Percentiles rank a stretch among this genome's conserved stretches.
Conservation (phyloP, 495 filamentous ascomycete species). For the Hyphodiscus hymeniophilus region DNA sequence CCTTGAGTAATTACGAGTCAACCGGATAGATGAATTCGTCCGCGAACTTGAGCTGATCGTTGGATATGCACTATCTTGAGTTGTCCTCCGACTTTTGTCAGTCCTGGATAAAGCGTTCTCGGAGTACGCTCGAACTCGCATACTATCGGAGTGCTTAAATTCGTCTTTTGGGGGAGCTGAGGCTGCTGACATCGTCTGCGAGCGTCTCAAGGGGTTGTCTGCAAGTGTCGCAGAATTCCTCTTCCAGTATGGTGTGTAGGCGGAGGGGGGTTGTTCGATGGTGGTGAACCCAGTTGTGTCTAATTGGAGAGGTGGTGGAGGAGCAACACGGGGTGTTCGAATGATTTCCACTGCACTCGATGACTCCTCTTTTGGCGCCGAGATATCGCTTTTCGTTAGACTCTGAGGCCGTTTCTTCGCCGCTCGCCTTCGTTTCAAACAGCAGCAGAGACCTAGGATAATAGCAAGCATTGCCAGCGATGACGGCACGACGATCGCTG, state of each 20-base stretch:
- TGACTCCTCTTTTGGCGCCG: conserved; percentile 1
- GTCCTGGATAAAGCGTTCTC: conserved; percentile 11
- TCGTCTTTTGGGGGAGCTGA: background rate
- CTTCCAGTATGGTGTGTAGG: background rate
- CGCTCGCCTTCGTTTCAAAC: background rate
- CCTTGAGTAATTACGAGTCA: conserved; percentile 16
- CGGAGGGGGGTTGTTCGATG: background rate
- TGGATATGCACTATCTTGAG: conserved; percentile 6
- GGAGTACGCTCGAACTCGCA: conserved; percentile 7
- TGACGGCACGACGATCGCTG: conserved; percentile 12
- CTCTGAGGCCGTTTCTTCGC: background rate
- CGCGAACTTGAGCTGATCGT: conserved; percentile 6
- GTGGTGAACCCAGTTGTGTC: conserved; percentile 10
- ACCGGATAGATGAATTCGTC: conserved; percentile 2
- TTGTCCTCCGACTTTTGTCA: conserved; percentile 14
- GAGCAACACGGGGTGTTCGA: background rate
- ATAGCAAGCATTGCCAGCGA: background rate
- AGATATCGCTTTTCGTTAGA: conserved; percentile 11
- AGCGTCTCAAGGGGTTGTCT: conserved; percentile 1
- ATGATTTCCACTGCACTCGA: conserved; percentile 5
- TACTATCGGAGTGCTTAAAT: background rate
- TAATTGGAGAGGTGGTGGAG: conserved; percentile 8
- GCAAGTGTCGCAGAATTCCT: background rate
- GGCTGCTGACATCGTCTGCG: conserved; percentile 4
- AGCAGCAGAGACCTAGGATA: conserved; percentile 8